A percentile compares a stretch with the other conserved stretches of the same genome.
Conservation (phyloP, 257 asterid genomes). For the Solanum chiquidenum region DNA sequence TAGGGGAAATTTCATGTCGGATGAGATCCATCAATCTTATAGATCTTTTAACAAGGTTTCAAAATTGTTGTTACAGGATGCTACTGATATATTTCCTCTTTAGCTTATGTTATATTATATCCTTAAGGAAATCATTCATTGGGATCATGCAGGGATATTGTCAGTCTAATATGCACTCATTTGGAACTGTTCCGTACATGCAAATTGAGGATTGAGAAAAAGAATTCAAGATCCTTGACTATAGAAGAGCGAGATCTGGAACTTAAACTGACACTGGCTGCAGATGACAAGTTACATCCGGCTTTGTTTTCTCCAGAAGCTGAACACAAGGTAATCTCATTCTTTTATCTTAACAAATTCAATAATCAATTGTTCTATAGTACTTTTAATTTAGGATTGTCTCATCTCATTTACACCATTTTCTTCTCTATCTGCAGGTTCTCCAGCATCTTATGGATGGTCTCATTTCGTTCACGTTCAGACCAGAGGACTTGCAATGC, state of each 20-base stretch:
- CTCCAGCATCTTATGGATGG: constrained; percentile 94
- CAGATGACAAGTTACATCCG: constrained; percentile 88
- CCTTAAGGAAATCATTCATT: constrained; percentile 15
- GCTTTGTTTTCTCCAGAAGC: constrained; percentile 89
- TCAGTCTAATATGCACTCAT: constrained; percentile 44
- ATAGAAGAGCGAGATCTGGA: constrained; percentile 59
- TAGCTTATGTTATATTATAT: constrained; percentile 4
- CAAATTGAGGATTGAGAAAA: constrained; percentile 53
- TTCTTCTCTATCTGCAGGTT: constrained; percentile 49
- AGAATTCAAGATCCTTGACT: constrained; percentile 36
- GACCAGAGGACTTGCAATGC: constrained; percentile 71
- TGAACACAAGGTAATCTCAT: constrained; percentile 77
- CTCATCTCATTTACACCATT: background rate
- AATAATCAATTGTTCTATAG: background rate
- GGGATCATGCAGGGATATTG: constrained; percentile 54
- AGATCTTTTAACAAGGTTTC: constrained; percentile 80
- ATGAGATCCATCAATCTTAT: constrained; percentile 75
- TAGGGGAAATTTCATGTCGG: constrained; percentile 82
- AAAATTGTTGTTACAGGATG: constrained; percentile 2
- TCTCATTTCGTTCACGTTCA: constrained; percentile 66
- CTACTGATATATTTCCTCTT: constrained; percentile 12
- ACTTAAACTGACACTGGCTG: constrained; percentile 62
- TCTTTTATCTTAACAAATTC: background rate
- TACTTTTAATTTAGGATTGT: background rate
- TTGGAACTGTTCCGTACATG: constrained; percentile 75